Conservation (phyloP, 352 stramenopile genomes). For the Blastocystis sp. region DNA sequence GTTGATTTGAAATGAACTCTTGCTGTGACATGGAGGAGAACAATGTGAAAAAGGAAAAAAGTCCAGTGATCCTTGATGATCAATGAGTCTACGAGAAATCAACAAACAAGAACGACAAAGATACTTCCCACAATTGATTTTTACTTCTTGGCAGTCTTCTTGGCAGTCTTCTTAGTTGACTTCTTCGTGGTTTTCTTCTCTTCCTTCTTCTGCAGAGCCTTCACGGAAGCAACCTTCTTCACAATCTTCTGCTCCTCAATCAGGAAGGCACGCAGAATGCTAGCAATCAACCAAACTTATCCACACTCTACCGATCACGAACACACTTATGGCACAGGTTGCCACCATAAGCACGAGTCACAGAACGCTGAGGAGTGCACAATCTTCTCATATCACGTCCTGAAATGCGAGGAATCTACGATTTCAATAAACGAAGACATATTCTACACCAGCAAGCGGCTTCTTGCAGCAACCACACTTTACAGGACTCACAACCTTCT, state of each 20-base stretch:
- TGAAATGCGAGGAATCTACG: conserved; percentile 68
- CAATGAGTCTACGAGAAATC: not conserved
- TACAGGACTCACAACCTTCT: conserved; percentile 87
- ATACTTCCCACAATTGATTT: not conserved
- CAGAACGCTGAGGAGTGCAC: conserved; percentile 86
- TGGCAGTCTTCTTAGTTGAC: conserved; percentile 16
- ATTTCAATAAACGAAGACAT: not conserved
- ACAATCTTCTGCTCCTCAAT: conserved; percentile 99
- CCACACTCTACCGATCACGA: conserved; percentile 75
- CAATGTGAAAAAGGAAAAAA: not conserved
- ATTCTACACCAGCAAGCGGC: conserved; percentile 74
- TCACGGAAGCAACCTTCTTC: conserved; percentile 95
- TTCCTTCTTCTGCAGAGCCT: conserved; percentile 79
- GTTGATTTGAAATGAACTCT: conserved; percentile 66
- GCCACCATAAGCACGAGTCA: conserved; percentile 92
- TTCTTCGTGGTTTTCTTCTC: conserved; percentile 61
- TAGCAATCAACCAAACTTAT: conserved; percentile 7
- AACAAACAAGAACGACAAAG: conserved; percentile 36
- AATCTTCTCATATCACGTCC: conserved; percentile 78
- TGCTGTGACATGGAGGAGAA: conserved; percentile 46
- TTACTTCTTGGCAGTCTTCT: conserved; percentile 55
- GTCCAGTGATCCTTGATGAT: not conserved
- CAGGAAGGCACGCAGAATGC: conserved; percentile 94
- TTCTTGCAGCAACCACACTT: conserved; percentile 94
- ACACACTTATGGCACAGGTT: conserved; percentile 88